Conservation (phyloP, 2,329 filamentous ascomycete genomes). For the Bipolaris sorokiniana region DNA sequence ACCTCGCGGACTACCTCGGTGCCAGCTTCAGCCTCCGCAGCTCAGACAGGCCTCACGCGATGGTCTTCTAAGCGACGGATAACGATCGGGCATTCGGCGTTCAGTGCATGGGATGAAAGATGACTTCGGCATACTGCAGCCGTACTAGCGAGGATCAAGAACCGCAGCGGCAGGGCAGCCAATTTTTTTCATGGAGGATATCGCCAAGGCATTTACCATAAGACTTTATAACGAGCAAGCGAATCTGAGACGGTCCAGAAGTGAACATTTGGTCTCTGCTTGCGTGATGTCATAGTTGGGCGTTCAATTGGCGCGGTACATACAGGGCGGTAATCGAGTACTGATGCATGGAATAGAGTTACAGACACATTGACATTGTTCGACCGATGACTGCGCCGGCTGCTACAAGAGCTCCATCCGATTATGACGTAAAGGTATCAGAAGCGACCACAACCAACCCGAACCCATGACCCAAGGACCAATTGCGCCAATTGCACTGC, state of each 20-base stretch:
- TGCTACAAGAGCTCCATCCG: constrained; percentile 3
- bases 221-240: constrained; percentile 50
- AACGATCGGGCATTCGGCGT: constrained; percentile 47
- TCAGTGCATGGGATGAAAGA: constrained; percentile 51
- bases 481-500: constrained; percentile 1
- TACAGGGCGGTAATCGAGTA: constrained; percentile 30
- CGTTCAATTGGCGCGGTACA: constrained; percentile 31
- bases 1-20: constrained; percentile 91
- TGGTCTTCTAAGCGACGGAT: constrained; percentile 81
- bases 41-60: constrained; percentile 99
- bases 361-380: constrained; percentile 24
- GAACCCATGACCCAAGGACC: constrained; percentile 2
- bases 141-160: constrained; percentile 48
- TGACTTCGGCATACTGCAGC: constrained; percentile 49
- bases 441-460: constrained; percentile 11
- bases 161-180: constrained; percentile 44
- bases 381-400: constrained; percentile 24
- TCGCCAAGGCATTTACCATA: constrained; percentile 50
- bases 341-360: constrained; percentile 42
- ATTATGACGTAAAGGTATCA: constrained; percentile 13
- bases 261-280: constrained; percentile 43
- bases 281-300: constrained; percentile 44
- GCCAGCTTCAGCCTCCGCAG: constrained; percentile 98
- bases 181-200: constrained; percentile 49
- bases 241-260: constrained; percentile 52